These are phyloP conservation scores for Auriscalpium microsporum DNA, from an alignment of 768 basidiomycete species.

Conservation along the genomic window DNA sequence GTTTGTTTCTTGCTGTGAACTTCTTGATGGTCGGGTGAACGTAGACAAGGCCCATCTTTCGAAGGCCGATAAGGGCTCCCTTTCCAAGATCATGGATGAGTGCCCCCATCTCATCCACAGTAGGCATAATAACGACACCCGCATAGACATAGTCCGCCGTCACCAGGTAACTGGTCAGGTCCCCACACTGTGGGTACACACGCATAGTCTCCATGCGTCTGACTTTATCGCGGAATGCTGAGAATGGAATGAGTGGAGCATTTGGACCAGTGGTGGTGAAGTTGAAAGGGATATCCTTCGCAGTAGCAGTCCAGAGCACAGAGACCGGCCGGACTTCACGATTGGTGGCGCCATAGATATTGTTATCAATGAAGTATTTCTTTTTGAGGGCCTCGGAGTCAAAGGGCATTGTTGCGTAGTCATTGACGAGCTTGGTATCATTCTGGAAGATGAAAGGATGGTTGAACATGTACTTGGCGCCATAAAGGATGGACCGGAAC, in stretches of 20 bases:
- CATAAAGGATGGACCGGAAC: background rate
- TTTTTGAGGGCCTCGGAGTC: background rate
- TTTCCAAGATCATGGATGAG: background rate
- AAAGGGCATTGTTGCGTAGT: background rate
- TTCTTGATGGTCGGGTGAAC: background rate
- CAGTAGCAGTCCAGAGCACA: background rate
- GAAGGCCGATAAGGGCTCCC: background rate
- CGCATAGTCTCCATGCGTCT: background rate
- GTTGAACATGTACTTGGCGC: background rate
- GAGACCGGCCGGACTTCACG: background rate
- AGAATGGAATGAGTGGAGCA: background rate
- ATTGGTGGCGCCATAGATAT: background rate
- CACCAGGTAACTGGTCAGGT: background rate
- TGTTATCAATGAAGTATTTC: background rate
- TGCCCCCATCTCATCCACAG: background rate
- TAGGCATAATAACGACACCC: background rate
- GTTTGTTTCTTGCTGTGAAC: background rate
- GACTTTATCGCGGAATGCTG: background rate
- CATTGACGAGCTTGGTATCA: background rate
- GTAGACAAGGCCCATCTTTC: background rate
- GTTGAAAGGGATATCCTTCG: background rate
- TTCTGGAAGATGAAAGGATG: background rate
- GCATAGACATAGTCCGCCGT: background rate
- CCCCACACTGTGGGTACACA: background rate
- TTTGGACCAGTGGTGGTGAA: background rate